Percentiles rank a stretch among this genome's conserved stretches.
Conservation (phyloP, 768 basidiomycete species). For the Lactarius indigo region DNA sequence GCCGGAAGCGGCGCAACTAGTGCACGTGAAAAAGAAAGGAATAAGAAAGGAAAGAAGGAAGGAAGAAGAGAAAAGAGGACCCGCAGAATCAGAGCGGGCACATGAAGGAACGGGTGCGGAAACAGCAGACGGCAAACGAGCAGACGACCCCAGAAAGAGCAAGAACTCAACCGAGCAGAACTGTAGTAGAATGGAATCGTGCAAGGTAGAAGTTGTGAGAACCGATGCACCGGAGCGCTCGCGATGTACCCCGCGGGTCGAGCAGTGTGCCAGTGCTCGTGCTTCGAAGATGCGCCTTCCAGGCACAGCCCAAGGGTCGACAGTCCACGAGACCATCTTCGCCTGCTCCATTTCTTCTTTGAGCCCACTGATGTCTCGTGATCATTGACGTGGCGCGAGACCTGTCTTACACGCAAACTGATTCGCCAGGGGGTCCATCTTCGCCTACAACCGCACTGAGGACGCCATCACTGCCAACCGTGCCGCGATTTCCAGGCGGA, state of each 20-base stretch:
- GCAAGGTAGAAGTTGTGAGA: conserved; percentile 6
- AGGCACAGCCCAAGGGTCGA: neutral
- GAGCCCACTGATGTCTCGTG: neutral
- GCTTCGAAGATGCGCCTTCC: conserved; percentile 8
- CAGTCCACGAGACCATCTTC: conserved; percentile 15
- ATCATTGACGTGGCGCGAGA: conserved; percentile 11
- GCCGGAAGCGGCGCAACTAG: conserved; percentile 13
- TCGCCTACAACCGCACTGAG: conserved; percentile 7
- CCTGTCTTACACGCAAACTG: conserved; percentile 3
- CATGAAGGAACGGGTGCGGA: neutral
- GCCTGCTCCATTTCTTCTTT: conserved; percentile 3
- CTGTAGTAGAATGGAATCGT: conserved; percentile 14
- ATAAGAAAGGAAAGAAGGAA: neutral
- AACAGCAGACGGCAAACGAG: conserved; percentile 2
- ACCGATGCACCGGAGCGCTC: conserved; percentile 14
- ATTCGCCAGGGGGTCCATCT: conserved; percentile 18
- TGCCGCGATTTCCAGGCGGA: conserved; percentile 4
- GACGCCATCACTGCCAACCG: conserved; percentile 7
- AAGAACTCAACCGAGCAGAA: conserved; percentile 6
- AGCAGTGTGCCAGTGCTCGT: conserved; percentile 2
- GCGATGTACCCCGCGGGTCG: conserved; percentile 1
- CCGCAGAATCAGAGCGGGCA: conserved; percentile 1
- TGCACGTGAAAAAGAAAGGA: conserved; percentile 12
- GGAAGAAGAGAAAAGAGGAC: neutral
- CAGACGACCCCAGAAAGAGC: conserved; percentile 8